Evolutionary conservation across 371 early-diverging fungal species (phyloP).

Genomic region (Mortierella sp.): DNA sequence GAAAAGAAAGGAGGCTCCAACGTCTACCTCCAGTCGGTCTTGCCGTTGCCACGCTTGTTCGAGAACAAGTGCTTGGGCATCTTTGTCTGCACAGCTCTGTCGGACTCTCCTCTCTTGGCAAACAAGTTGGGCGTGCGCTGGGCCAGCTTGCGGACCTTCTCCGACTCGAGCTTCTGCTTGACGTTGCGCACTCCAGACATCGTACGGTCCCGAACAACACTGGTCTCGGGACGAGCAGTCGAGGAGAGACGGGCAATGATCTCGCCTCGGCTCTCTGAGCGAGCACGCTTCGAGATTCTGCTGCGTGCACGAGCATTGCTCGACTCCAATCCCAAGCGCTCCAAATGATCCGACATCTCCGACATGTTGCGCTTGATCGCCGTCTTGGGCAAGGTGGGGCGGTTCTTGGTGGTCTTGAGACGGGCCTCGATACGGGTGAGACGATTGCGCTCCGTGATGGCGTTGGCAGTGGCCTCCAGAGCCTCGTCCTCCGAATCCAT

Average conservation of each 20-base stretch:
- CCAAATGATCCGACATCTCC: constrained; percentile 67
- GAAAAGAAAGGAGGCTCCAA: too few species aligned
- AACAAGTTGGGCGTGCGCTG: constrained; percentile 81
- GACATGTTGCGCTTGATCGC: constrained; percentile 70
- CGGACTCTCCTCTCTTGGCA: constrained; percentile 95
- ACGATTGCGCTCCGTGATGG: constrained; percentile 89
- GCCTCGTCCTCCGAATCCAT: constrained; percentile 81
- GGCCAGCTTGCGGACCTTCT: constrained; percentile 79
- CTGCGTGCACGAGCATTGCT: constrained; percentile 68
- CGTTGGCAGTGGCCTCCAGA: constrained; percentile 82
- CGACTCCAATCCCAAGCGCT: constrained; percentile 63
- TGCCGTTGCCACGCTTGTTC: constrained; percentile 90
- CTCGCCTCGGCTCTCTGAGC: constrained; percentile 77
- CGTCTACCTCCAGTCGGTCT: constrained; percentile 89
- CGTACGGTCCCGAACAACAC: constrained; percentile 72
- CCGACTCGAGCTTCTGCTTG: constrained; percentile 77
- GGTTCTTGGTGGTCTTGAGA: constrained; percentile 61
- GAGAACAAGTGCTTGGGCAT: constrained; percentile 98
- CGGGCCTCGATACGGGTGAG: constrained; percentile 79
- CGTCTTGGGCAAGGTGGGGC: constrained; percentile 64
- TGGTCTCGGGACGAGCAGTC: constrained; percentile 53
- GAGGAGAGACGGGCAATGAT: constrained; percentile 64
- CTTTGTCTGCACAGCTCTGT: constrained; percentile 89
- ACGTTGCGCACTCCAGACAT: constrained; percentile 85
- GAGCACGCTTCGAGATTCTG: constrained; percentile 77